Percentiles rank a stretch among this genome's conserved stretches.
Conservation (phyloP, 176 grass and related monocot species). For the Elymus sibiricus region DNA sequence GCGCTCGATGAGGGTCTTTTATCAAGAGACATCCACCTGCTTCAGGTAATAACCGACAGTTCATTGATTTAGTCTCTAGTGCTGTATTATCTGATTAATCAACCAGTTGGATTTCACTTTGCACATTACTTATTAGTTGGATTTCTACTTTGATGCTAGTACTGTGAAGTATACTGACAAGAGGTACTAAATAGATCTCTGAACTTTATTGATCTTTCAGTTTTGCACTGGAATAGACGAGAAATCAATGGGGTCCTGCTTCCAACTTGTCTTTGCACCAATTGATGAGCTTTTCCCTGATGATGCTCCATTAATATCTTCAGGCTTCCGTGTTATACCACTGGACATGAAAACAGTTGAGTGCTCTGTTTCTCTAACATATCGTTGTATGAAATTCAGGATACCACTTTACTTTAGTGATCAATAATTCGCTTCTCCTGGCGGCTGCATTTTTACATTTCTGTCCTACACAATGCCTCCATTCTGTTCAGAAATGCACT, state of each 20-base stretch:
- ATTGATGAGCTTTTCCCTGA: constrained; percentile 97
- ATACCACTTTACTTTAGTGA: background rate
- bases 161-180: background rate
- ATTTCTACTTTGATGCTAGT: background rate
- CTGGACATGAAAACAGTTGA: constrained; percentile 88
- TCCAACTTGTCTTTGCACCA: constrained; percentile 97
- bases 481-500: background rate
- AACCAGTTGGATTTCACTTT: too few species aligned
- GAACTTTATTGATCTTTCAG: constrained; percentile 54
- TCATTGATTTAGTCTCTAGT: background rate
- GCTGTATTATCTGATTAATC: background rate
- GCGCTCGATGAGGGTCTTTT: constrained; percentile 67
- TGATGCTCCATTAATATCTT: constrained; percentile 84
- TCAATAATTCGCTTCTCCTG: background rate
- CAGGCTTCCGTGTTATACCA: constrained; percentile 92
- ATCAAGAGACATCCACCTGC: constrained; percentile 85
- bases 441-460: background rate
- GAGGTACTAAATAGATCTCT: background rate
- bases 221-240: constrained; percentile 94
- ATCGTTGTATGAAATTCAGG: background rate
- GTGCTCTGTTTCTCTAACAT: constrained; percentile 8
- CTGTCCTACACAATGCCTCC: background rate
- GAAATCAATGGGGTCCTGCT: constrained; percentile 90
- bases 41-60: constrained; percentile 58
- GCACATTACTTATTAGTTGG: background rate